phyloP scores from a whole-genome alignment of 2,329 filamentous ascomycete species.

The Apiospora saccharicola region DNA sequence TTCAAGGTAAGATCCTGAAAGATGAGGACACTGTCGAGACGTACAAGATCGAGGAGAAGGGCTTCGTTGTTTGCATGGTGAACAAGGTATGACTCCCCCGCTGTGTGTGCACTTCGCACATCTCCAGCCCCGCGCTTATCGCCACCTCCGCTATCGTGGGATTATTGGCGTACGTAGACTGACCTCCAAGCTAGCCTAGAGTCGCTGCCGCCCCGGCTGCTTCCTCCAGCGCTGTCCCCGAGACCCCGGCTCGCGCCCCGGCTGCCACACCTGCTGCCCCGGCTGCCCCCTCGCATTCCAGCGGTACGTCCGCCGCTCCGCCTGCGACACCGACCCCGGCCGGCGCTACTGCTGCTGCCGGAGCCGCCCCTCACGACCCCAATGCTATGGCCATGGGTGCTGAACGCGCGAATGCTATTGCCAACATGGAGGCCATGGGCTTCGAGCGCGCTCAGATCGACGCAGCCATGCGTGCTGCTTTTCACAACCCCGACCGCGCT shows the following conservation, averaged over 20 bases:
- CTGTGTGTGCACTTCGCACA: background rate
- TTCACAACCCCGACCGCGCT: conserved; percentile 95
- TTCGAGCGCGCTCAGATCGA: conserved; percentile 90
- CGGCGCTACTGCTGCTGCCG: conserved; percentile 46
- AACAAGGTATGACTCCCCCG: conserved; percentile 74
- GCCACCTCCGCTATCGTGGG: background rate
- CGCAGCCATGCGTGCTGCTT: conserved; percentile 93
- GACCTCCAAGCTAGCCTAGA: conserved; percentile 71
- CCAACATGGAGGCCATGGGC: conserved; percentile 97
- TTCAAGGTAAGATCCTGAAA: conserved; percentile 92
- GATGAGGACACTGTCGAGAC: conserved; percentile 96
- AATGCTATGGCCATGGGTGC: conserved; percentile 87
- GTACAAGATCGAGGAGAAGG: conserved; percentile 99
- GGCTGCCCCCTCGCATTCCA: conserved; percentile 56
- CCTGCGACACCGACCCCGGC: conserved; percentile 64
- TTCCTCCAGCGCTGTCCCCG: conserved; percentile 65
- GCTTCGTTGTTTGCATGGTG: conserved; percentile 98
- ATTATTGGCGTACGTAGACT: background rate
- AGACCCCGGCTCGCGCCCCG: conserved; percentile 66
- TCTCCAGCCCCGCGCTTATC: conserved; percentile 11
- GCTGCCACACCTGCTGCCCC: conserved; percentile 60
- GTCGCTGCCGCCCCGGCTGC: conserved; percentile 55
- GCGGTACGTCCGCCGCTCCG: conserved; percentile 54
- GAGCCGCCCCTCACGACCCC: conserved; percentile 59
- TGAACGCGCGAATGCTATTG: conserved; percentile 81